Evolutionary conservation across 1,139 yeast species (phyloP).

Genomic region (Arxiozyma slooffiae): DNA sequence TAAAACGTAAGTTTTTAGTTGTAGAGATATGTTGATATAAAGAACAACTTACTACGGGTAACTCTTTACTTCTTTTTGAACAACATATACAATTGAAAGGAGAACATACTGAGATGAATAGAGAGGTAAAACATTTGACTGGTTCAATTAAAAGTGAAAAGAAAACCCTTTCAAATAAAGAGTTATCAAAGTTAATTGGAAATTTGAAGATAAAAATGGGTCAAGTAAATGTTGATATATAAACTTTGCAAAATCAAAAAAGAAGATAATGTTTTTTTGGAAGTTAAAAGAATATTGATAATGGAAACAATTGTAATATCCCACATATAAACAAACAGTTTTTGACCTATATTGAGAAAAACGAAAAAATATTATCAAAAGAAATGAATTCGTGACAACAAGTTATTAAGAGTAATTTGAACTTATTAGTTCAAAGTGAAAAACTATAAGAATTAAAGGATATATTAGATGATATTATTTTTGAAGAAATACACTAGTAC

Average conservation of each 20-base stretch:
- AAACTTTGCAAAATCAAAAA: background rate
- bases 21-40: slow-evolving; percentile 20
- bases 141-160: slow-evolving; percentile 9
- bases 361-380: slow-evolving; percentile 12
- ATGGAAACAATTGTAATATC: background rate
- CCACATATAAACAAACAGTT: background rate
- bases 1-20: slow-evolving; percentile 33
- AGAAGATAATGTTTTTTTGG: background rate
- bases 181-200: slow-evolving; percentile 10
- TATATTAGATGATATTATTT: slow-evolving; percentile 21
- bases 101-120: slow-evolving; percentile 15
- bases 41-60: background rate
- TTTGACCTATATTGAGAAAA: background rate
- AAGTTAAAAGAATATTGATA: background rate
- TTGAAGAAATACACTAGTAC: slow-evolving; percentile 9
- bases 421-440: slow-evolving; percentile 11
- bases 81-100: slow-evolving; percentile 14
- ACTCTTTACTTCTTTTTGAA: slow-evolving; percentile 6
- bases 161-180: slow-evolving; percentile 16
- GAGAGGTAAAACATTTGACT: slow-evolving; percentile 10
- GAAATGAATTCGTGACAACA: slow-evolving; percentile 13
- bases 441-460: slow-evolving; percentile 14
- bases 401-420: slow-evolving; percentile 14
- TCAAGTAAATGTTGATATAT: background rate
- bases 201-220: slow-evolving; percentile 6